Base-by-base conservation (phyloP, 257 asterid genomes). In the Anisodus acutangulus region DNA sequence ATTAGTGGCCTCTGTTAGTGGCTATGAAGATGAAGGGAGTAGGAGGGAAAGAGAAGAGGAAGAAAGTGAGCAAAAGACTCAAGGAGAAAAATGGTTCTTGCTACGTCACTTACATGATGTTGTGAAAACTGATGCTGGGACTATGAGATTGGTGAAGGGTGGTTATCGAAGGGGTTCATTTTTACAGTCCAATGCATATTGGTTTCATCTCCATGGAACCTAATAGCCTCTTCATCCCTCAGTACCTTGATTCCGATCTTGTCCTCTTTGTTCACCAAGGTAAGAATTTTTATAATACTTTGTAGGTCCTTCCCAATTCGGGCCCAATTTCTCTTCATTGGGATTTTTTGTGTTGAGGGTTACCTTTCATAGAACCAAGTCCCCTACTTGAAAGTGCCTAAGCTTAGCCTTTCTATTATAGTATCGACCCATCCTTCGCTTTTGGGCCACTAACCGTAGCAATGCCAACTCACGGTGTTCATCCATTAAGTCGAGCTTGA, bases 181-280 rank as follows among this genome's bases (percentile, higher is more conserved):
- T 74, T 11, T 76, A 0, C 79, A 49, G 82, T 35, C 91, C 92
- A 16, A 83, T 95, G 94, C 93, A 91, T 76, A 84, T 95, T 60
- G 97, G 95, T 0, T 93, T 95, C 89, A 92, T 94, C 31, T 92
- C 97, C 0, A 94, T 96, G 99, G 98, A 96, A 85, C 98, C 99
- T 0, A 86, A 82, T 8, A 87, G 88, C 82, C 90, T 96, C 12
- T 92, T 96, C 92, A 84, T 94, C 72, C 99, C 99, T 88, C 99
- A 94, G 85, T 96, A 94, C 54, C 97, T 96, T 62, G 99, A 96
- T 90, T 90, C 97, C 70, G 86, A 86, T 86, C 91, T 93, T 86
- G 86, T 97, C 78, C 90, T 97, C 91, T 93, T 93, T 91, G 19
- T 97, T 82, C 91, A 92, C 83, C 85, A 90, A 83, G 99, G 99